phyloP scores from a whole-genome alignment of 257 asterid species.

The Fraxinus quadrangulata region DNA sequence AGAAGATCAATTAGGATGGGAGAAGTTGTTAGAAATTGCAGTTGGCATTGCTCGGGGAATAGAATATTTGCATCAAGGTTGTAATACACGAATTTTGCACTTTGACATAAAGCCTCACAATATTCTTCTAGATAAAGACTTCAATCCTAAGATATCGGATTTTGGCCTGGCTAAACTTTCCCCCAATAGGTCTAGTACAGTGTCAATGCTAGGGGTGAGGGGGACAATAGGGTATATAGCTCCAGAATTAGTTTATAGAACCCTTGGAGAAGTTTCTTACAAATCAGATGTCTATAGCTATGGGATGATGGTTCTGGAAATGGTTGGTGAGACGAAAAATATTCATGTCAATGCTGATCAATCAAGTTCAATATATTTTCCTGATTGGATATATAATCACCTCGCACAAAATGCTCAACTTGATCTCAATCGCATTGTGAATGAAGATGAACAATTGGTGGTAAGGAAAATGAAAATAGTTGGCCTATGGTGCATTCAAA shows the following conservation, averaged over 20 bases:
- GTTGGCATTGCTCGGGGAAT: slow-evolving; percentile 35
- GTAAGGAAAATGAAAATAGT: slow-evolving; percentile 33
- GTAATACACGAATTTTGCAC: slow-evolving; percentile 35
- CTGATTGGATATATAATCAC: slow-evolving; percentile 29
- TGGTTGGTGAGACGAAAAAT: slow-evolving; percentile 34
- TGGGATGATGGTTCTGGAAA: slow-evolving; percentile 42
- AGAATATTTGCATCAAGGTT: slow-evolving; percentile 39
- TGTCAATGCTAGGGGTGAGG: slow-evolving; percentile 28
- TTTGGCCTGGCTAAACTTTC: slow-evolving; percentile 38
- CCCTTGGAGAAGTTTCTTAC: slow-evolving; percentile 30
- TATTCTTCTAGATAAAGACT: slow-evolving; percentile 35
- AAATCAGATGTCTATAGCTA: slow-evolving; percentile 40
- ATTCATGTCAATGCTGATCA: not conserved
- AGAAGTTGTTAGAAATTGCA: slow-evolving; percentile 26
- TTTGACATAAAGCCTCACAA: slow-evolving; percentile 44
- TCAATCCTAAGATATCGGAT: slow-evolving; percentile 40
- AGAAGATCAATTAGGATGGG: slow-evolving; percentile 21
- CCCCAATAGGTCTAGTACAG: slow-evolving; percentile 17
- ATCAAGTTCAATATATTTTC: slow-evolving; percentile 28
- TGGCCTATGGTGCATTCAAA: slow-evolving; percentile 39
- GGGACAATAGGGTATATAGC: slow-evolving; percentile 41
- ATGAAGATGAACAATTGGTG: slow-evolving; percentile 18
- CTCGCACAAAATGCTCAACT: slow-evolving; percentile 11
- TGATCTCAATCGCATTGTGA: not conserved
- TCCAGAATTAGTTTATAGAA: slow-evolving; percentile 30